Percentiles rank a stretch among this genome's conserved stretches.
These are phyloP conservation scores for Scutellaria minor DNA, from an alignment of 257 asterid species.

Conservation along the genomic window DNA sequence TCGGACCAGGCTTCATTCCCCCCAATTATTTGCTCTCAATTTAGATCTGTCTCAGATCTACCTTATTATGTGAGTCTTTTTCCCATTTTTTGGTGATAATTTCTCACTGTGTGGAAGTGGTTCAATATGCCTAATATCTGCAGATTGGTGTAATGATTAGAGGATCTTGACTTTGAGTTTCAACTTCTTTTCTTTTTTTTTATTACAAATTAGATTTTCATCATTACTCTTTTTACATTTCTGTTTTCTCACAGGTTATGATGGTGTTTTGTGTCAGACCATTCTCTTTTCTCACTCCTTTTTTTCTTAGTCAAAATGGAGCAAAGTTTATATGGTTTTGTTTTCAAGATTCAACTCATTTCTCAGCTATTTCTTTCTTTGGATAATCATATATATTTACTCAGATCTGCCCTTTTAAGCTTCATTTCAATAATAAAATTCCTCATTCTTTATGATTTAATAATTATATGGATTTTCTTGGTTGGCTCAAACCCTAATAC, in stretches of 20 bases:
- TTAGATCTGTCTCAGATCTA: background rate
- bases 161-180: slow-evolving; percentile 49
- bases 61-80: background rate
- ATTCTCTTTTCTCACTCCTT: background rate
- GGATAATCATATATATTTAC: background rate
- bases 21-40: slow-evolving; percentile 41
- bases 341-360: too few species aligned
- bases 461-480: too few species aligned
- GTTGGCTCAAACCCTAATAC: too few species aligned
- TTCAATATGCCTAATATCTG: background rate
- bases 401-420: slow-evolving; percentile 29
- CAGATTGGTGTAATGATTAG: slow-evolving; percentile 61
- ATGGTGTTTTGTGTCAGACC: slow-evolving; percentile 44
- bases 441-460: background rate
- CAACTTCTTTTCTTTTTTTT: background rate
- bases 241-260: slow-evolving; percentile 39
- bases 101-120: background rate
- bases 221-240: slow-evolving; percentile 39
- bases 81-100: background rate
- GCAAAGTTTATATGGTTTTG: too few species aligned
- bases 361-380: too few species aligned
- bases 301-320: too few species aligned
- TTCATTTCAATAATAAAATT: background rate
- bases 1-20: slow-evolving; percentile 72
- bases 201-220: slow-evolving; percentile 33